Evolutionary conservation across 129 eudicot species (phyloP).

Genomic region (Deinandra increscens): DNA sequence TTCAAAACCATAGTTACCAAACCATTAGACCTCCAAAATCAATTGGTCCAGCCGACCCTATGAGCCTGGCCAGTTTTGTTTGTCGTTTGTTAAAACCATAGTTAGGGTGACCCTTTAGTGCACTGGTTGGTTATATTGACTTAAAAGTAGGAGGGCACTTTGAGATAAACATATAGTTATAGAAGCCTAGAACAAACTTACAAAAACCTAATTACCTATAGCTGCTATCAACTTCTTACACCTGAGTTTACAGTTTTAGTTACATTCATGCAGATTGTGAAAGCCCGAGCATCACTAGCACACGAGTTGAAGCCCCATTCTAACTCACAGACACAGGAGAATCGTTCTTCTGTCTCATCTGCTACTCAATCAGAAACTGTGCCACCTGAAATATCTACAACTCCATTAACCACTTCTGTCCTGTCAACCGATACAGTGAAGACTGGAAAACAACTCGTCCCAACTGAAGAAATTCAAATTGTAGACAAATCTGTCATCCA

Average conservation of each 20-base stretch:
- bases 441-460: conserved; percentile 36
- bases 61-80: too few species aligned
- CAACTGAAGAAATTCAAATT: conserved; percentile 35
- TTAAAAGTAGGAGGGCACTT: not conserved
- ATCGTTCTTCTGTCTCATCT: conserved; percentile 24
- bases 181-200: not conserved
- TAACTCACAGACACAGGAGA: conserved; percentile 26
- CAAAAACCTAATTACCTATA: not conserved
- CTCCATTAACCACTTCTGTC: conserved; percentile 11
- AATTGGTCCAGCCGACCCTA: too few species aligned
- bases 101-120: too few species aligned
- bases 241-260: not conserved
- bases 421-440: conserved; percentile 29
- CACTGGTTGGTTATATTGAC: not conserved
- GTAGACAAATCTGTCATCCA: conserved; percentile 52
- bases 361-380: conserved; percentile 2
- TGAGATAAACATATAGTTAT: not conserved
- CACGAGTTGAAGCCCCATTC: conserved; percentile 44
- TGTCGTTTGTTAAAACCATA: too few species aligned
- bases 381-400: conserved; percentile 20
- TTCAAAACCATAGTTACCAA: too few species aligned
- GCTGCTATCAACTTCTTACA: not conserved
- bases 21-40: too few species aligned
- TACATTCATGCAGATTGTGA: conserved; percentile 54
- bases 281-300: conserved; percentile 71